Evolutionary conservation across 331 rosid species (phyloP), one percentile per base, ranked within the genome.

Genomic region (Phaseolus coccineus): DNA sequence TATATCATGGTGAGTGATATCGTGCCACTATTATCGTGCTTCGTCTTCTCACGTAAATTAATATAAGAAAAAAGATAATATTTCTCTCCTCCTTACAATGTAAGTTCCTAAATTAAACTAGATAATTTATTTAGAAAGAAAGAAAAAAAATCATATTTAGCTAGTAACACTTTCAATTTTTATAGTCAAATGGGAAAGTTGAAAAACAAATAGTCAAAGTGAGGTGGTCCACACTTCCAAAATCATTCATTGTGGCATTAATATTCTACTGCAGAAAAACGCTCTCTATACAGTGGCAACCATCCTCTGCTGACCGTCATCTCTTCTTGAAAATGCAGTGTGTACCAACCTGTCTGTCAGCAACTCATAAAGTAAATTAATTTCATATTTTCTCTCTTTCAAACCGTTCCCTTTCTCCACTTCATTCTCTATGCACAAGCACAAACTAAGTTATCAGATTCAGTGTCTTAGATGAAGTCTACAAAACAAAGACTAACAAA

Each of bases 341-440:
- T 76, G 85, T 81, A 83, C 86, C 88, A 82, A 76, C 61, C 85
- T 77, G 47, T 80, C 84, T 62, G 74, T 72, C 84, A 61, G 39
- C 68, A 63, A 77, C 75, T 75, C 72, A 75, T 55, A 53, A 88
- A 68, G 76, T 58, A 42, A 48, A 37, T 12, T 40, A 55, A 77
- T 80, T 65, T 69, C 56, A 68, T 53, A 42, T 71, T 59, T 61
- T 62, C 47, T 76, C 39, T 16, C 2, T 69, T 72, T 55, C 30
- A 62, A 19, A 62, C 10, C 37, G 27, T 63, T 55, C 24, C 39
- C 28, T 12, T 67, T 13, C 63, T 13, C 12, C 51, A 14, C 40
- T 80, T 15, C 67, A 50, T 44, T 85, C 58, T 74, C 62, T 51
- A 22, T 56, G 39, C 44, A 52, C 3, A 68, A 39, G 56, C 63